Conservation (phyloP, 805 yeast species). For the Candida koratica region DNA sequence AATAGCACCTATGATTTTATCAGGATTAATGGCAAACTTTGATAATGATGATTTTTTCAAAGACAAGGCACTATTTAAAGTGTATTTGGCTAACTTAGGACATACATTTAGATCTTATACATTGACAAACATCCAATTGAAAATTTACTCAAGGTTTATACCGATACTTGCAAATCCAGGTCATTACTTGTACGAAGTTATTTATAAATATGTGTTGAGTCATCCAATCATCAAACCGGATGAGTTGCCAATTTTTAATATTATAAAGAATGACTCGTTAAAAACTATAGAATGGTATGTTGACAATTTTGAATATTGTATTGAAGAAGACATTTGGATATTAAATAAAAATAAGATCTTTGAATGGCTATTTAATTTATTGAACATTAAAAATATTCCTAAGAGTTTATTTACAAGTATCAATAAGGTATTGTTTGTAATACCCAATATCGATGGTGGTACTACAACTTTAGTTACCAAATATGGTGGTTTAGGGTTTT, state of each 20-base stretch:
- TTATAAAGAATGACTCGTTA: constrained; percentile 42
- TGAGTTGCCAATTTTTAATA: constrained; percentile 46
- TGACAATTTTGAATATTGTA: constrained; percentile 19
- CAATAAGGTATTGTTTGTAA: constrained; percentile 39
- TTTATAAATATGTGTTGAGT: constrained; percentile 59
- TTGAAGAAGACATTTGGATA: constrained; percentile 46
- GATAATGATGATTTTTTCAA: constrained; percentile 40
- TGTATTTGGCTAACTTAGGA: constrained; percentile 48
- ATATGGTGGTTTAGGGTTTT: constrained; percentile 37
- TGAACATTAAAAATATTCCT: constrained; percentile 47
- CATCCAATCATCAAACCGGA: constrained; percentile 42
- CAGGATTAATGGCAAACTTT: constrained; percentile 42
- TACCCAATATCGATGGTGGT: constrained; percentile 55
- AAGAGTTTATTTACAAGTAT: constrained; percentile 39
- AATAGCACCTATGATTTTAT: constrained; percentile 43
- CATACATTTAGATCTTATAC: constrained; percentile 27
- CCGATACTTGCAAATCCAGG: constrained; percentile 64
- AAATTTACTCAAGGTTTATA: constrained; percentile 51
- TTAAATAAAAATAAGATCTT: constrained; percentile 53
- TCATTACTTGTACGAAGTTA: constrained; percentile 69
- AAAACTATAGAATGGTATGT: constrained; percentile 62
- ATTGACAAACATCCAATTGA: constrained; percentile 39
- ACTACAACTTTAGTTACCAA: constrained; percentile 56
- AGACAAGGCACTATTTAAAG: constrained; percentile 53
- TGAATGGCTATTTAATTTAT: constrained; percentile 62